Evolutionary conservation across 495 filamentous ascomycete genomes (phyloP).

Genomic region (Penicillium goetzii): DNA sequence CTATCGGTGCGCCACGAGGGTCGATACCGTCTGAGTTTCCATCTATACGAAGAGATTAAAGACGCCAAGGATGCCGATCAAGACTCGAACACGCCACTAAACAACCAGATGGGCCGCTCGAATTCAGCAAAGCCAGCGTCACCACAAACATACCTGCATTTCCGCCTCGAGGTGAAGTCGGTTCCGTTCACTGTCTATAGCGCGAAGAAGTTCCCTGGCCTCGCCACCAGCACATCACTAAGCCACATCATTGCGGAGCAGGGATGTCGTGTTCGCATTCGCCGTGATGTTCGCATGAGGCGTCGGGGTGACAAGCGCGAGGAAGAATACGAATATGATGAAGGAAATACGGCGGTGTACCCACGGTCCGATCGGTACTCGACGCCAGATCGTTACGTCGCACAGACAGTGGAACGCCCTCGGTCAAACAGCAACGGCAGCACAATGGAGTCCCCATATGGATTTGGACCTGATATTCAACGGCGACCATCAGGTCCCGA

Average conservation of each 20-base stretch:
- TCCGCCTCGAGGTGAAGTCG: conserved; percentile 90
- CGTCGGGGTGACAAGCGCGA: conserved; percentile 76
- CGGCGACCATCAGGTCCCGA: conserved; percentile 61
- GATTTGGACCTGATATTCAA: conserved; percentile 39
- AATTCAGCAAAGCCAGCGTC: conserved; percentile 37
- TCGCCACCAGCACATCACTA: conserved; percentile 85
- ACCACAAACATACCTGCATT: conserved; percentile 54
- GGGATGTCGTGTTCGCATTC: conserved; percentile 94
- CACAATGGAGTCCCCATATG: conserved; percentile 54
- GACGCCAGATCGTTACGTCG: conserved; percentile 54
- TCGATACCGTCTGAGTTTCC: conserved; percentile 84
- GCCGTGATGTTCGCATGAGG: conserved; percentile 96
- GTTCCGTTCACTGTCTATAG: conserved; percentile 87
- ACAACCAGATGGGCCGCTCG: conserved; percentile 27
- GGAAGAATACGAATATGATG: conserved; percentile 65
- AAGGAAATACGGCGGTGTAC: conserved; percentile 59
- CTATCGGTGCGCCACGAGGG: conserved; percentile 96
- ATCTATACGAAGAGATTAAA: conserved; percentile 91
- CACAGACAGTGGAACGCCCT: conserved; percentile 56
- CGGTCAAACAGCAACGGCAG: conserved; percentile 74
- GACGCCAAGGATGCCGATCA: conserved; percentile 68
- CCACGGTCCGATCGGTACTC: conserved; percentile 60
- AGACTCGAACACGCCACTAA: conserved; percentile 42
- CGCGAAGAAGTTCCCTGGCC: conserved; percentile 97
- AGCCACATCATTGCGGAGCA: conserved; percentile 95